phyloP scores from a whole-genome alignment of 306 rosid genomes.

The Fragaria vesca region DNA sequence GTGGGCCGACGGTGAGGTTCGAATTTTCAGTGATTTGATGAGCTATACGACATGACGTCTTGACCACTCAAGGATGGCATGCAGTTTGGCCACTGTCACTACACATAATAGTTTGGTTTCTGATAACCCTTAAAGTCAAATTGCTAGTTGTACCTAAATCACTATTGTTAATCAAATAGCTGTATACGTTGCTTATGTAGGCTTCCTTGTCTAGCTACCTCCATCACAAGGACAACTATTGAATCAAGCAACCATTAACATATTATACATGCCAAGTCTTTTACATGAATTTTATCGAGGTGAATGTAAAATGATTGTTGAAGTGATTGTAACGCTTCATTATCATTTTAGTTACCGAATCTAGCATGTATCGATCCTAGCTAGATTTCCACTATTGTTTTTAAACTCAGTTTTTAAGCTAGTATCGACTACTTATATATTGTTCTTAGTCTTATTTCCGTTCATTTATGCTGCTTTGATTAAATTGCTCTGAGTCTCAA shows the following conservation, averaged over 20 bases:
- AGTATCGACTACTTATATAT: background rate
- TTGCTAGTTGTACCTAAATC: constrained; percentile 15
- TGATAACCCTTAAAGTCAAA: background rate
- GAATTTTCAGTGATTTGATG: background rate
- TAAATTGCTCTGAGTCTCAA: background rate
- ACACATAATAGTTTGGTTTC: background rate
- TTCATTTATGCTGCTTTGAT: no score
- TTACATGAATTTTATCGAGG: background rate
- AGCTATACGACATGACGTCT: background rate
- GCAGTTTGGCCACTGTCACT: background rate
- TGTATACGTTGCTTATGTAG: background rate
- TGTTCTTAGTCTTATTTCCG: no score
- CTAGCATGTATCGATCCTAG: no score
- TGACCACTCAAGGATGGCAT: background rate
- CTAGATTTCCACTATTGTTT: no score
- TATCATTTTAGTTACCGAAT: background rate
- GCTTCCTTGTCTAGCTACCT: background rate
- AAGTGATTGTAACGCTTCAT: no score
- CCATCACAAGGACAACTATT: no score
- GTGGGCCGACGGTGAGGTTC: constrained; percentile 7
- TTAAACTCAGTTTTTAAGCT: no score
- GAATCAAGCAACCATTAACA: background rate
- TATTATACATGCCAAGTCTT: no score
- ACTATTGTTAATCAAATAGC: background rate
- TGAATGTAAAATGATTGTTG: no score